Evolutionary conservation across 2,329 filamentous ascomycete genomes (phyloP), one percentile per base, ranked within the genome.

Genomic region (Lasiodiplodia theobromae): DNA sequence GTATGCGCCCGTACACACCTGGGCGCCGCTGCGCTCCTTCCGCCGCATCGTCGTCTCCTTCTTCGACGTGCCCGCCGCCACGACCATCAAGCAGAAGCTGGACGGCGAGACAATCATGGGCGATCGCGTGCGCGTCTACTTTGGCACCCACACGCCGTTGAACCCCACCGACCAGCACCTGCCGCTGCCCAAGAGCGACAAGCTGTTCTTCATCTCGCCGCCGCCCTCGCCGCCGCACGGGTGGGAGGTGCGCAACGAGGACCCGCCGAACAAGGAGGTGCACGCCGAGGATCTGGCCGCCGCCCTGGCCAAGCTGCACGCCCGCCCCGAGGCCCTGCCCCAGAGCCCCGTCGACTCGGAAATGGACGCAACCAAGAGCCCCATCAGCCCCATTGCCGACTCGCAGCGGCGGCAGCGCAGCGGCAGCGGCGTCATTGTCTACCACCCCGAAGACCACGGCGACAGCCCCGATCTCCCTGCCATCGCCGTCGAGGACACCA

Each of bases 1-100:
- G 62, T 88, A 89, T n/a, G 91, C 91, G 2, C 85, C 88, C 63
- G 88, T 95, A 71, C 90, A 93, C 81, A 89, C 90, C 69, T 96
- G 92, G 86, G 88, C 91, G 12, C 92, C 92, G 0, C 87, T 96
- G 71, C 93, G 92, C 78, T 94, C 91, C 7, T 93, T 96, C 85
- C 88, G 90, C 71, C 90, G 92, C 78, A 93, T 96, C 75, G 86
- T 95, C 73, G 88, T 92, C 70, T 93, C 91, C 73, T 95, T 96
- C 84, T 90, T 86, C 80, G 88, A 89, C 70, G 84, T 87, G 74
- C 86, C 89, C 66, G 87, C 90, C 66, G 92, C 92, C 68, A 88
- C 92, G 73, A 83, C 85, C 68, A 91, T 95, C 68, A 89, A 91
- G 71, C 84, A 88, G 72, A 84, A 90, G 67, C 92, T 93, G 80